Base-by-base conservation (phyloP, 805 yeast genomes). In the Starmerella bombi region DNA sequence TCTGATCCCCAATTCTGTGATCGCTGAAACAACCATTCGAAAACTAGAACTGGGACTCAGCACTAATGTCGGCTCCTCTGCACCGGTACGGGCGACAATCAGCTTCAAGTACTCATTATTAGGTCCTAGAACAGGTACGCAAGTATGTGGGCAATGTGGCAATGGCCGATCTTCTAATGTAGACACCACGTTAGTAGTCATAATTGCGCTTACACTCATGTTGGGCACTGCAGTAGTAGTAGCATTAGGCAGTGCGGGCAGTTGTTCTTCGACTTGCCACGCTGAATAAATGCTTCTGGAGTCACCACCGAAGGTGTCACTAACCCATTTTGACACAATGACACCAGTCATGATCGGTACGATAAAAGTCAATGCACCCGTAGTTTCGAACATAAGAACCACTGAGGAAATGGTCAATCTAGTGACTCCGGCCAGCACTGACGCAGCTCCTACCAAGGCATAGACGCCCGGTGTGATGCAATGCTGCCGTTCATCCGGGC, bases 341-440 rank as follows among this genome's bases (percentile, higher is more conserved):
- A 82, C 93, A 1, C 86, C 79, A 12, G 75, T 63, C 94, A 83
- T 83, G 23, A 83, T 79, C 0, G 94, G 94, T 33, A 83, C 63
- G 2, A 82, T 84, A 53, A 83, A 83, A 0, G 80, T 71, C 36
- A 84, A 66, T 0, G 94, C 94, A 20, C 94, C 94, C 0, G 94
- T 81, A 30, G 83, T 62, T 57, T 83, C 94, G 57, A 81, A 80
- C 47, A 82, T 66, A 20, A 84, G 73, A 5, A 83, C 86, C 15
- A 82, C 94, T 6, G 79, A 76, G 33, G 84, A 71, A 47, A 82
- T 77, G 3, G 86, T 81, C 61, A 83, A 70, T 48, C 82, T 74
- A 3, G 94, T 81, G 14, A 78, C 74, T 4, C 93, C 93, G 0
- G 91, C 74, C 49, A 82, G 64, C 41, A 81, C 79, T 1, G 93